phyloP scores from a whole-genome alignment of 2,329 filamentous ascomycete genomes.

The Trichoderma polysporum region DNA sequence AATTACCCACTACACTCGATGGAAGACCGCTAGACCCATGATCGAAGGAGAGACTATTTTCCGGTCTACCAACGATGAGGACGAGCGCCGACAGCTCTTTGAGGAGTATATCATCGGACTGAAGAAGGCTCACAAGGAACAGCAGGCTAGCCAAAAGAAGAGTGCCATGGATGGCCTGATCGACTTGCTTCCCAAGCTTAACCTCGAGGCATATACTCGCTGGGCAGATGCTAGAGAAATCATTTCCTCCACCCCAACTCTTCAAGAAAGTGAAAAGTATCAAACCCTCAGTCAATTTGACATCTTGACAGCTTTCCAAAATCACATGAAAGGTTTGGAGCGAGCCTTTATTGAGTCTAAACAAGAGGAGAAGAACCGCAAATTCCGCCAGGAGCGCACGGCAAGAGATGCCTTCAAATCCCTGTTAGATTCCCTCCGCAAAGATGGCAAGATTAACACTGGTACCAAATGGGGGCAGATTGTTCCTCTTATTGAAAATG shows the following conservation, averaged over 20 bases:
- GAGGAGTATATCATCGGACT: slow-evolving; percentile 88
- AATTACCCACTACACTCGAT: slow-evolving; percentile 94
- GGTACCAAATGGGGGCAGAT: slow-evolving; percentile 88
- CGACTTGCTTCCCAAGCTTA: slow-evolving; percentile 72
- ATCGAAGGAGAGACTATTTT: slow-evolving; percentile 96
- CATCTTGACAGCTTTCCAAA: slow-evolving; percentile 88
- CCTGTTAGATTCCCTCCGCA: slow-evolving; percentile 72
- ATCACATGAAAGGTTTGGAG: slow-evolving; percentile 90
- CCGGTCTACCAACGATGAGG: slow-evolving; percentile 82
- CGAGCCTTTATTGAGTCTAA: slow-evolving; percentile 86
- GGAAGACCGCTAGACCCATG: slow-evolving; percentile 92
- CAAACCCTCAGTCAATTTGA: slow-evolving; percentile 83
- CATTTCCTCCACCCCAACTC: slow-evolving; percentile 73
- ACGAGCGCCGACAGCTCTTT: slow-evolving; percentile 84
- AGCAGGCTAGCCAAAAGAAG: slow-evolving; percentile 70
- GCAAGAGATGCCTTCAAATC: slow-evolving; percentile 77
- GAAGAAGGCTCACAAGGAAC: slow-evolving; percentile 75
- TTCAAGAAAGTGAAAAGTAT: slow-evolving; percentile 82
- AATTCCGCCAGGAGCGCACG: slow-evolving; percentile 78
- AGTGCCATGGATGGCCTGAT: slow-evolving; percentile 82
- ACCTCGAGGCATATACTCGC: slow-evolving; percentile 88
- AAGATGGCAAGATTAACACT: slow-evolving; percentile 79
- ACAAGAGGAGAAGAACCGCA: slow-evolving; percentile 81
- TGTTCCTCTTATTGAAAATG: slow-evolving; percentile 70
- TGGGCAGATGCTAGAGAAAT: slow-evolving; percentile 88